These are phyloP conservation scores for Tephrocybe sp. DNA, from an alignment of 768 basidiomycete species.

Conservation along the genomic window DNA sequence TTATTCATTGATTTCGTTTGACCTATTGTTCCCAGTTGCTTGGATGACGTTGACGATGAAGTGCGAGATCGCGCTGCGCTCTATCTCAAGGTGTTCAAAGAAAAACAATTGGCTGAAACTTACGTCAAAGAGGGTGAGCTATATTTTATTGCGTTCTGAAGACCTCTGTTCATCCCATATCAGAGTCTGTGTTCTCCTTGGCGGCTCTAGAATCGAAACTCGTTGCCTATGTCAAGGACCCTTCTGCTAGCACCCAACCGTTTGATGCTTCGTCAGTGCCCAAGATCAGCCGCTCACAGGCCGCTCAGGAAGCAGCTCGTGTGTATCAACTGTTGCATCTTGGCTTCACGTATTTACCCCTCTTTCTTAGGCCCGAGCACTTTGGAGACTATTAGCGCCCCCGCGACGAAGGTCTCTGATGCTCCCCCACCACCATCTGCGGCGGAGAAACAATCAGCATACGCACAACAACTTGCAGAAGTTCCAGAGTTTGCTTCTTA, in stretches of 20 bases:
- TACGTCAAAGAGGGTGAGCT: conserved; percentile 88
- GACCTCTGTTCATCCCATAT: conserved; percentile 7
- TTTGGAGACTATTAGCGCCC: conserved; percentile 80
- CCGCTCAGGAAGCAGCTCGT: conserved; percentile 87
- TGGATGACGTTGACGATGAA: conserved; percentile 99
- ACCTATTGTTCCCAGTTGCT: conserved; percentile 55
- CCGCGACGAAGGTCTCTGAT: conserved; percentile 55
- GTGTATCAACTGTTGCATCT: conserved; percentile 30
- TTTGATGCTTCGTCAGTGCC: conserved; percentile 88
- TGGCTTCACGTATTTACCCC: conserved; percentile 4
- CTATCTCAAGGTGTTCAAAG: conserved; percentile 84
- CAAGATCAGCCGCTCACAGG: conserved; percentile 92
- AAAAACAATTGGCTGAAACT: conserved; percentile 74
- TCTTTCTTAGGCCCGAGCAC: conserved; percentile 71
- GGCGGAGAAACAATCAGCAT: conserved; percentile 86
- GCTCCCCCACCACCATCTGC: conserved; percentile 77
- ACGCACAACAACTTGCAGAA: conserved; percentile 80
- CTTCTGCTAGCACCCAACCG: conserved; percentile 63
- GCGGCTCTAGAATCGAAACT: conserved; percentile 88
- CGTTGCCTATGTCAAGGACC: conserved; percentile 90
- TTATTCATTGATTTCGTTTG: neutral
- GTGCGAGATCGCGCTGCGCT: conserved; percentile 96
- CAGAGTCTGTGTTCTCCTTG: conserved; percentile 94
- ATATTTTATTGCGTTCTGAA: neutral
- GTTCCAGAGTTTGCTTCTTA: conserved; percentile 86